Evolutionary conservation across 345 rosid genomes (phyloP), one percentile per base, ranked within the genome.

Genomic region (Mangifera indica): DNA sequence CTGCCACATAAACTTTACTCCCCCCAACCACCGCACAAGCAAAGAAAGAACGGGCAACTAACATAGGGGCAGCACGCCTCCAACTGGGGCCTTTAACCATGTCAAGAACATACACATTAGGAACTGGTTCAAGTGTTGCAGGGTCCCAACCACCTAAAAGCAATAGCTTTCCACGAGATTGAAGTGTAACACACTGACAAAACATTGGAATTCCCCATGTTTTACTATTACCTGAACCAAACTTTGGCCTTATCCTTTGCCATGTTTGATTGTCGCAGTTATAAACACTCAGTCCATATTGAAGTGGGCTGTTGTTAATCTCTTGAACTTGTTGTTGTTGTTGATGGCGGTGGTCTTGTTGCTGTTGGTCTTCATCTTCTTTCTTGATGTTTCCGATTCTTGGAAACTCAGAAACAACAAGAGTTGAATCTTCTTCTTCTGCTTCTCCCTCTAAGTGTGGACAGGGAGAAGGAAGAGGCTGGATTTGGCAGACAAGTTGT

Each of bases 81-180:
- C 91, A 87, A 37, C 63, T 70, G 64, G 71, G 46, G 32, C 78
- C 72, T 7, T 70, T 66, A 48, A 76, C 26, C 70, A 85, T 69
- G 21, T 85, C 89, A 0, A 84, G 58, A 21, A 85, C 73, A 70
- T 74, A 79, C 0, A 87, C 87, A 49, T 81, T 81, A 2, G 68
- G 71, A 21, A 76, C 78, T 11, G 87, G 86, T 56, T 79, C 83
- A 15, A 82, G 77, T 46, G 87, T 84, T 51, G 9, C 25, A 21
- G 87, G 84, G 69, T 87, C 89, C 92, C 89, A 87, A 7, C 92
- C 92, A 9, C 92, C 92, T 54, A 87, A 66, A 6, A 87, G 72
- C 1, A 85, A 51, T 10, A 82, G 26, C 66, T 84, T 86, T 45
- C 78, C 81, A 0, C 76, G 21, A 15, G 80, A 72, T 15, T 77